These are phyloP conservation scores for Salvia sclarea DNA, from an alignment of 305 asterid species.

Conservation along the genomic window DNA sequence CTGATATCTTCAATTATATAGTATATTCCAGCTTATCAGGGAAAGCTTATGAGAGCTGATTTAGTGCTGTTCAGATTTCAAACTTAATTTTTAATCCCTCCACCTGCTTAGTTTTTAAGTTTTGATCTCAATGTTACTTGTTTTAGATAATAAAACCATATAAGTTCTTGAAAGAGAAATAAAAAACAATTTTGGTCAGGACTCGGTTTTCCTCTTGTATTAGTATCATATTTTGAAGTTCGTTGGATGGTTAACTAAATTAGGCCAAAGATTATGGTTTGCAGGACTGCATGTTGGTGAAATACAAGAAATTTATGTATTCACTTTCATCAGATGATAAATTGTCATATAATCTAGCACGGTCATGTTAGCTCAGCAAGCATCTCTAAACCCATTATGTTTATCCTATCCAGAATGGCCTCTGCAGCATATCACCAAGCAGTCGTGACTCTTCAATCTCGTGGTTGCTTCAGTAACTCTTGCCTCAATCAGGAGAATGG, in stretches of 20 bases:
- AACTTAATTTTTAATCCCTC: not conserved
- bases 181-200: not conserved
- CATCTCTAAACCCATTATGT: constrained; percentile 11
- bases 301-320: not conserved
- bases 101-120: not conserved
- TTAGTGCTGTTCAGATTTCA: constrained; percentile 6
- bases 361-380: not conserved
- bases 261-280: not conserved
- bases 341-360: not conserved
- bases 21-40: not conserved
- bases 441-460: constrained; percentile 52
- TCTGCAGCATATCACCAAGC: constrained; percentile 59
- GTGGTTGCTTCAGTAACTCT: constrained; percentile 40
- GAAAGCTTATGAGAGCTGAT: not conserved
- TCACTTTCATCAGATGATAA: not conserved
- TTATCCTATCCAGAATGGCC: constrained; percentile 61
- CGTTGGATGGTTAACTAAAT: constrained; percentile 9
- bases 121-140: not conserved
- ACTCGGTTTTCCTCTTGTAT: not conserved
- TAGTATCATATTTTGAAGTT: not conserved
- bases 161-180: constrained; percentile 14
- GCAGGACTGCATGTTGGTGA: not conserved
- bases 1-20: not conserved
- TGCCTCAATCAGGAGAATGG: constrained; percentile 54
- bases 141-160: constrained; percentile 1